Conservation (phyloP, 2,329 filamentous ascomycete genomes). For the Diaporthe velutina region DNA sequence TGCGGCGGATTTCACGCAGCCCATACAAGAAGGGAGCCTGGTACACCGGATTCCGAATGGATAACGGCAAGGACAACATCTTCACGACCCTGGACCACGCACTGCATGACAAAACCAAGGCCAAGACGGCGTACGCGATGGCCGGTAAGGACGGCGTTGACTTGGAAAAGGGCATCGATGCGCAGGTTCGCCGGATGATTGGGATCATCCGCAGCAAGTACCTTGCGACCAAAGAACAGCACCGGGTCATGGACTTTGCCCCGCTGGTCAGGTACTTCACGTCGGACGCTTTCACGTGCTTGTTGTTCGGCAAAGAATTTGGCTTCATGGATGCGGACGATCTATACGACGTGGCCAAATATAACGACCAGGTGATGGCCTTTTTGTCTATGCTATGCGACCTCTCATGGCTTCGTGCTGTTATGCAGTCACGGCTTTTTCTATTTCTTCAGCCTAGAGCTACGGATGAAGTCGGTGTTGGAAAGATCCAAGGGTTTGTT, state of each 20-base stretch:
- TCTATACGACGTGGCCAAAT: not conserved
- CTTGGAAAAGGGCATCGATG: not conserved
- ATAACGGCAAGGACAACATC: not conserved
- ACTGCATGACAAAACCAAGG: not conserved
- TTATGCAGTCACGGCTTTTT: not conserved
- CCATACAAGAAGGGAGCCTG: not conserved
- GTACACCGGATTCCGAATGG: not conserved
- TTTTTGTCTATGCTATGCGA: not conserved
- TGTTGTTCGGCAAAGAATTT: not conserved
- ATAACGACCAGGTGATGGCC: not conserved
- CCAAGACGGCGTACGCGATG: not conserved
- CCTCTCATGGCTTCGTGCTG: not conserved
- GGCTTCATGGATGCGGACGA: not conserved
- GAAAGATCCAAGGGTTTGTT: not conserved
- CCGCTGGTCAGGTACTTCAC: not conserved
- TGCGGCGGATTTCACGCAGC: not conserved
- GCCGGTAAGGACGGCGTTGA: constrained; percentile 1
- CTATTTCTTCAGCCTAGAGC: not conserved
- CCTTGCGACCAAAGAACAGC: not conserved
- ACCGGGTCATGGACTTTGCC: not conserved
- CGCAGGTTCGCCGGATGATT: not conserved
- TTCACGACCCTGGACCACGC: not conserved
- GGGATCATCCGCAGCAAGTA: not conserved
- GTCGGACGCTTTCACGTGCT: not conserved
- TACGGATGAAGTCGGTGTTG: not conserved